Evolutionary conservation across 2,329 filamentous ascomycete species (phyloP), one percentile per base, ranked within the genome.

Genomic region (Penicillium corylophilum): DNA sequence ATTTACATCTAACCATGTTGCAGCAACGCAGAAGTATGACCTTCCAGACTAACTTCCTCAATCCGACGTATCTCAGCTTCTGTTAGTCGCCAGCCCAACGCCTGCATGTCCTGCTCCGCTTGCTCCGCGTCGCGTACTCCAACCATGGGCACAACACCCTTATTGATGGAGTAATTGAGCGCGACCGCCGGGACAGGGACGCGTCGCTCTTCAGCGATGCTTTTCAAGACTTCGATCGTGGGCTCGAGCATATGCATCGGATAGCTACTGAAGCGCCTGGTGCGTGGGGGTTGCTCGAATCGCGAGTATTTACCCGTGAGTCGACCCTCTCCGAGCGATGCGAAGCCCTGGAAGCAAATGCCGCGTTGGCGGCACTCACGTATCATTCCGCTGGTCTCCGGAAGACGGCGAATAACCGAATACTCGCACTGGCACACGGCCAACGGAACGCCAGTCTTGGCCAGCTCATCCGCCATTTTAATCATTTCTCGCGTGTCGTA

Each of bases 361-460:
- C 65, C 67, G n/a, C 71, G 67, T 29, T 69, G 64, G n/a, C 62
- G 65, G 57, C 73, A 77, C 35, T 70, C 67, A 4, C 70, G 66
- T 6, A 77, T 64, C 47, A 77, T 62, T 0, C 74, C 74, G 2
- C 61, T 65, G 1, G 64, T 64, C 51, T 77, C 74, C 1, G 75
- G 76, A 12, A 69, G 54, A 18, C 74, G 68, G 18, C 76, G 69
- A 20, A 78, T 62, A 22, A 77, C 57, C 28, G 68, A 72, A 60
- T 70, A 78, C 55, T 78, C 75, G 64, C 73, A 74, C 57, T 78
- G 74, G 51, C 76, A 77, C 16, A 70, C 68, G 1, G 73, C 71
- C 4, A 78, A 71, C 1, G 74, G 72, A 5, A 76, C 50, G 1
- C 64, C 65, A 33, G 68, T 66, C 54, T 68, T 66, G 15, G 59